Base-by-base conservation (phyloP, 805 yeast species). In the Teunomyces gatunensis region DNA sequence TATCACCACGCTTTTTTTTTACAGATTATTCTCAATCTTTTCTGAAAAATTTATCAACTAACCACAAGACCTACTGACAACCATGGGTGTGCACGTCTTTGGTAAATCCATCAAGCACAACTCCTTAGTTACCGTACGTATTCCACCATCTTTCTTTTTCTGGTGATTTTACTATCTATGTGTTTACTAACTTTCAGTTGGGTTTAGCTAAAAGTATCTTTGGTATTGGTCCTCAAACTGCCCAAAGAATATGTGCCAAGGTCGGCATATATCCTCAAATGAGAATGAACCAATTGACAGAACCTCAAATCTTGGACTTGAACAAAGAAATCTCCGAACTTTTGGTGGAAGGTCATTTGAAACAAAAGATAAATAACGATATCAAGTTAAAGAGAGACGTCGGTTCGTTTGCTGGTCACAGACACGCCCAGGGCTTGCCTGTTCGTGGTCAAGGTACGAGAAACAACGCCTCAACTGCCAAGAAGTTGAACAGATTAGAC, bases 281-380 rank as follows among this genome's bases (percentile, higher is more conserved):
- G 96, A 82, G 96, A 69, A 85, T 91, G 87, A 94, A 88, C 64
- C 96, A 94, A 68, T 78, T 94, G 33, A 74, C 86, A 25, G 98
- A 94, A 68, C 87, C 89, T 23, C 96, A 90, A 58, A 77, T 90
- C 39, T 78, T 92, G 80, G 81, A 87, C 30, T 75, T 94, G 39
- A 86, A 96, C 33, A 92, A 90, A 64, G 97, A 94, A 64, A 75
- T 94, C 42, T 81, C 95, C 1, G 85, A 82, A 35, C 76, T 87
- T 77, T 81, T 87, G 9, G 86, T 92, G 43, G 98, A 91, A 61
- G 89, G 89, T 43, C 85, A 80, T 54, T 81, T 87, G 54, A 74
- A 84, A 58, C 89, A 90, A 39, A 77, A 85, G 52, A 77, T 89
- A 23, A 80, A 86, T 58, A 84, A 83, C 34, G 89, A 92, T 64